Conservation (phyloP, 1,139 yeast genomes). For the Lodderomyces beijingensis region DNA sequence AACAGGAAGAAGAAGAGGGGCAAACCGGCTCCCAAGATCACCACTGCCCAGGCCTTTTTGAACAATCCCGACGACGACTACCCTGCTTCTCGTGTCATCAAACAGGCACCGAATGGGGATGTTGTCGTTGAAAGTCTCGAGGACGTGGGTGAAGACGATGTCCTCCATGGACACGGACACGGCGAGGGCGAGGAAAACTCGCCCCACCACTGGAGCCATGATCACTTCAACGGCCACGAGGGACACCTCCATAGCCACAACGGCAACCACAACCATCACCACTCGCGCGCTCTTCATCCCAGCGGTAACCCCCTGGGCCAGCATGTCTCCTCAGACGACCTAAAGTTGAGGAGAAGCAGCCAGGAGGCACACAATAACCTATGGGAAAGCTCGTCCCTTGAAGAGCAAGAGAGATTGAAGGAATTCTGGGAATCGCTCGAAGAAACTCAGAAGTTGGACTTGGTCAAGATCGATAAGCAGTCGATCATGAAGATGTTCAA, state of each 20-base stretch:
- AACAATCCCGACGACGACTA: conserved; percentile 60
- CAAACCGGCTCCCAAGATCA: conserved; percentile 12
- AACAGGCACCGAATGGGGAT: conserved; percentile 70
- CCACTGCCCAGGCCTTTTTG: conserved; percentile 39
- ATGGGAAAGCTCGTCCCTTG: conserved; percentile 58
- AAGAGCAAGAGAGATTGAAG: conserved; percentile 55
- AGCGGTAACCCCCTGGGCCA: conserved; percentile 6
- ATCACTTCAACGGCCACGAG: conserved; percentile 6
- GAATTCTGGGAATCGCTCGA: conserved; percentile 70
- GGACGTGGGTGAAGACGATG: conserved; percentile 16
- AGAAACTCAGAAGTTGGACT: conserved; percentile 54
- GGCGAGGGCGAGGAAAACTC: conserved; percentile 13
- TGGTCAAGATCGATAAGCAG: conserved; percentile 66
- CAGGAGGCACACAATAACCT: conserved; percentile 25
- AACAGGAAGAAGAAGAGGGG: conserved; percentile 32
- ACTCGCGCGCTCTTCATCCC: conserved; percentile 3
- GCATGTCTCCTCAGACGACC: conserved; percentile 3
- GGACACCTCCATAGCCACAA: conserved; percentile 9
- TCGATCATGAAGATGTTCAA: conserved; percentile 64
- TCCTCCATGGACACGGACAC: conserved; percentile 17
- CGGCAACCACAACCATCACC: conserved; percentile 6
- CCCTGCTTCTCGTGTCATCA: conserved; percentile 69
- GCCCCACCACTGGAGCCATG: conserved; percentile 10
- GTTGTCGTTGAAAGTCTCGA: conserved; percentile 59
- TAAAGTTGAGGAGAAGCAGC: conserved; percentile 3